Evolutionary conservation across 2,329 filamentous ascomycete species (phyloP).

Genomic region (Colletotrichum acutatum): DNA sequence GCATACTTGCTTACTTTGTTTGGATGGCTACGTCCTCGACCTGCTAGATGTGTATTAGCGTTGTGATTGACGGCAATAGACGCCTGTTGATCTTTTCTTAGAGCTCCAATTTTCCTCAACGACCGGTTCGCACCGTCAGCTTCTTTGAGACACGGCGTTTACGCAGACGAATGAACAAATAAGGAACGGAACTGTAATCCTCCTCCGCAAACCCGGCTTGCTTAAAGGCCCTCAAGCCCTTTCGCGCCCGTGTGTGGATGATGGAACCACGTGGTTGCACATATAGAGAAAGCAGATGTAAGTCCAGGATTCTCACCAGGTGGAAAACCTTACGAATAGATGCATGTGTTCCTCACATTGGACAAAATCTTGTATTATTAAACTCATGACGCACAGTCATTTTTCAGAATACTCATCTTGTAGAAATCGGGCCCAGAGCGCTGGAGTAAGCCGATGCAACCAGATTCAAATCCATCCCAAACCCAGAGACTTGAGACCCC

Average conservation of each 20-base stretch:
- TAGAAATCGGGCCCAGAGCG: too few species aligned
- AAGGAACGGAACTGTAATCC: too few species aligned
- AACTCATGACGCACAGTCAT: too few species aligned
- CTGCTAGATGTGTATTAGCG: background rate
- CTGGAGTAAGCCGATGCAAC: background rate
- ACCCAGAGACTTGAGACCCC: background rate
- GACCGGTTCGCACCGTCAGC: background rate
- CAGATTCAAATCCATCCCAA: background rate
- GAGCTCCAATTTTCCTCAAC: background rate
- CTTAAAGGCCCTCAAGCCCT: background rate
- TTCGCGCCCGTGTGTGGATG: background rate
- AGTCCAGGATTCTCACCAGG: background rate
- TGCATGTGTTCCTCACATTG: too few species aligned
- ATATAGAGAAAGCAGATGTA: background rate
- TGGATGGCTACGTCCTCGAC: background rate
- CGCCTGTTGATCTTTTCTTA: constrained; percentile 1
- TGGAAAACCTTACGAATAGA: background rate
- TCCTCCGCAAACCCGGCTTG: background rate
- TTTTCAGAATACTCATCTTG: too few species aligned
- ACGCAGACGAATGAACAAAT: background rate
- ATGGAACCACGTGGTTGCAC: background rate
- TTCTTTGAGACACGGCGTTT: background rate
- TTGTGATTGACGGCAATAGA: constrained; percentile 14
- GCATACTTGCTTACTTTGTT: background rate
- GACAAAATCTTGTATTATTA: too few species aligned